phyloP scores from a whole-genome alignment of 2,329 filamentous ascomycete genomes.

The Cladosporium sp. region DNA sequence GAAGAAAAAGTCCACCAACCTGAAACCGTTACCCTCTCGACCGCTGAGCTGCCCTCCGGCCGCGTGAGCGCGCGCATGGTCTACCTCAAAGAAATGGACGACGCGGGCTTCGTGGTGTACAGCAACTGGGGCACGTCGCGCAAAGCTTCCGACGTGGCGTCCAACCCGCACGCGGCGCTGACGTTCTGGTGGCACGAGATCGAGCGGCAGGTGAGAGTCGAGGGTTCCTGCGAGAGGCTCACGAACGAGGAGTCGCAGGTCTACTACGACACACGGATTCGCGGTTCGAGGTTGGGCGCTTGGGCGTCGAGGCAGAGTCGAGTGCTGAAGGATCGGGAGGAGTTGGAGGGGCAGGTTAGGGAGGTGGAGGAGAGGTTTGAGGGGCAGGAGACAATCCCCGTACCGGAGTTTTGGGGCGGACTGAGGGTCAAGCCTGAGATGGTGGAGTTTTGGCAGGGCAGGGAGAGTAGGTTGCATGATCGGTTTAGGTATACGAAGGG shows the following conservation, averaged over 20 bases:
- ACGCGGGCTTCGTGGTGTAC: constrained; percentile 82
- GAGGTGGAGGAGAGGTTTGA: constrained; percentile 74
- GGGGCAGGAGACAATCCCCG: constrained; percentile 73
- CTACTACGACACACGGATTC: constrained; percentile 62
- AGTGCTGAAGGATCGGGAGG: constrained; percentile 64
- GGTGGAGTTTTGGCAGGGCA: constrained; percentile 95
- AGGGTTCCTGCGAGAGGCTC: constrained; percentile 69
- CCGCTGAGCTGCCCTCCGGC: constrained; percentile 76
- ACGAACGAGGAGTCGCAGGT: constrained; percentile 65
- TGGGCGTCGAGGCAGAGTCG: constrained; percentile 90
- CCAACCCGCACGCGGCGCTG: constrained; percentile 74
- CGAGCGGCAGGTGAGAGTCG: constrained; percentile 87
- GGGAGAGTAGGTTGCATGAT: constrained; percentile 86
- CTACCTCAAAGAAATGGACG: constrained; percentile 93
- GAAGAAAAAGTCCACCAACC: constrained; percentile 63
- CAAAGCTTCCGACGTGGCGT: constrained; percentile 63
- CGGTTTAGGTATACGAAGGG: constrained; percentile 78
- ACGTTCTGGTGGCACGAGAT: constrained; percentile 87
- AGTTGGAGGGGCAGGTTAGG: constrained; percentile 72
- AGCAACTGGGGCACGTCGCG: constrained; percentile 81
- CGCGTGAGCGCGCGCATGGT: constrained; percentile 81
- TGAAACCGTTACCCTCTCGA: constrained; percentile 84
- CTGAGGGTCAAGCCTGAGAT: constrained; percentile 78
- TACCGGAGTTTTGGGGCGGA: constrained; percentile 94
- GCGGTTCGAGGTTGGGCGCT: constrained; percentile 80